Percentiles rank a stretch among this genome's conserved stretches.
phyloP scores from a whole-genome alignment of 225 moss, liverwort and hornwort genomes.

The Asterella californica region DNA sequence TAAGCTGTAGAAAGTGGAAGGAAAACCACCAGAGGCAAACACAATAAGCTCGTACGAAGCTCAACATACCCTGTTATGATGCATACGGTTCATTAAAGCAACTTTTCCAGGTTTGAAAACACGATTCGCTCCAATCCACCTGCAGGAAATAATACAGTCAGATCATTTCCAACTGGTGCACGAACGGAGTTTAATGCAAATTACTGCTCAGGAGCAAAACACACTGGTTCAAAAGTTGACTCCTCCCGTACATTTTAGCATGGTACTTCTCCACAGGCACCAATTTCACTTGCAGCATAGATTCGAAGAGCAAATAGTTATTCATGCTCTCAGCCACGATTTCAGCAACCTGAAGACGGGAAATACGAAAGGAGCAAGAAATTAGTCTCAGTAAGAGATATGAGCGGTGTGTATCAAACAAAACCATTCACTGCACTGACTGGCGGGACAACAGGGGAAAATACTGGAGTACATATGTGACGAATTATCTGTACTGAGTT shows the following conservation, averaged over 20 bases:
- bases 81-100: conserved; percentile 53
- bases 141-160: conserved; percentile 13
- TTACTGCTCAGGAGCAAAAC: background rate
- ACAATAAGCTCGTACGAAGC: background rate
- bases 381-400: background rate
- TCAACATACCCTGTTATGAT: conserved; percentile 56
- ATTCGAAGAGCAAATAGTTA: conserved; percentile 86
- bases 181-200: background rate
- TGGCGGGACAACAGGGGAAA: background rate
- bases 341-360: conserved; percentile 85
- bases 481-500: too few species aligned
- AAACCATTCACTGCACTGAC: background rate
- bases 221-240: background rate
- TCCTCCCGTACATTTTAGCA: conserved; percentile 49
- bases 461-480: too few species aligned
- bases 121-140: conserved; percentile 71
- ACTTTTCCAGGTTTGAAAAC: conserved; percentile 41
- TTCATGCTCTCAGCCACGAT: conserved; percentile 97
- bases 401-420: background rate
- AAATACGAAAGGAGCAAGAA: background rate
- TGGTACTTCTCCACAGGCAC: conserved; percentile 63
- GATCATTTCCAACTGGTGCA: background rate
- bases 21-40: background rate
- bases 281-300: conserved; percentile 94
- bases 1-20: background rate